phyloP scores from a whole-genome alignment of 225 moss, liverwort and hornwort genomes.

The Polytrichum commune region DNA sequence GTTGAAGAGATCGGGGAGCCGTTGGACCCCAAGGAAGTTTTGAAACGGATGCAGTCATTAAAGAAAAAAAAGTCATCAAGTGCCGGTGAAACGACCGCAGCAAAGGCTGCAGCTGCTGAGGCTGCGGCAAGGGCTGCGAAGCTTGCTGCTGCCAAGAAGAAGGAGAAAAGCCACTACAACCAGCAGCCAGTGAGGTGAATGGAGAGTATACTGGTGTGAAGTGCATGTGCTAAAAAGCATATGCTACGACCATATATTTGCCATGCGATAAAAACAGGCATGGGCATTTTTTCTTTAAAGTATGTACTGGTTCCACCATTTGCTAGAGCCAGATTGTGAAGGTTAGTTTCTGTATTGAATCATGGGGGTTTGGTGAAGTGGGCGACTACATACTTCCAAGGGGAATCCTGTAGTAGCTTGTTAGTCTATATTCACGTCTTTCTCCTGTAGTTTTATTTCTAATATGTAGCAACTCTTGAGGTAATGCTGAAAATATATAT shows the following conservation, averaged over 20 bases:
- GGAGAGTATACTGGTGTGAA: slow-evolving; percentile 44
- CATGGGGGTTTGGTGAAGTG: slow-evolving; percentile 49
- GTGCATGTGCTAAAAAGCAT: neutral
- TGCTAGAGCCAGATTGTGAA: slow-evolving; percentile 50
- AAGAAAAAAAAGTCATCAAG: slow-evolving; percentile 58
- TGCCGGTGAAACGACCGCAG: slow-evolving; percentile 52
- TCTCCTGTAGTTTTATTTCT: slow-evolving; percentile 51
- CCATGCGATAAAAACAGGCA: slow-evolving; percentile 35
- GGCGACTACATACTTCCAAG: slow-evolving; percentile 45
- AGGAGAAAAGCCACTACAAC: slow-evolving; percentile 64
- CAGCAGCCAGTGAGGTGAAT: slow-evolving; percentile 74
- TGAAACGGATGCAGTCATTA: slow-evolving; percentile 57
- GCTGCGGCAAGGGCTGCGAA: slow-evolving; percentile 93
- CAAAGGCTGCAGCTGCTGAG: slow-evolving; percentile 88
- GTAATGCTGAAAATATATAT: slow-evolving; percentile 8
- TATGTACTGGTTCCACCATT: slow-evolving; percentile 50
- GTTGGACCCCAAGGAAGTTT: slow-evolving; percentile 61
- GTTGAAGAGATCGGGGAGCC: slow-evolving; percentile 40
- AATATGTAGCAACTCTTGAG: slow-evolving; percentile 42
- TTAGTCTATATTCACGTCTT: slow-evolving; percentile 45
- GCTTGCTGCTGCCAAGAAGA: slow-evolving; percentile 80
- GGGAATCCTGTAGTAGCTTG: slow-evolving; percentile 48
- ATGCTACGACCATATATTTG: slow-evolving; percentile 9
- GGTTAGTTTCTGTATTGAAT: slow-evolving; percentile 40
- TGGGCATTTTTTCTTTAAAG: slow-evolving; percentile 40